A percentile compares a stretch with the other conserved stretches of the same genome.
These are phyloP conservation scores for Lasiodiplodia sp. DNA, from an alignment of 2,329 filamentous ascomycete genomes.

Conservation along the genomic window DNA sequence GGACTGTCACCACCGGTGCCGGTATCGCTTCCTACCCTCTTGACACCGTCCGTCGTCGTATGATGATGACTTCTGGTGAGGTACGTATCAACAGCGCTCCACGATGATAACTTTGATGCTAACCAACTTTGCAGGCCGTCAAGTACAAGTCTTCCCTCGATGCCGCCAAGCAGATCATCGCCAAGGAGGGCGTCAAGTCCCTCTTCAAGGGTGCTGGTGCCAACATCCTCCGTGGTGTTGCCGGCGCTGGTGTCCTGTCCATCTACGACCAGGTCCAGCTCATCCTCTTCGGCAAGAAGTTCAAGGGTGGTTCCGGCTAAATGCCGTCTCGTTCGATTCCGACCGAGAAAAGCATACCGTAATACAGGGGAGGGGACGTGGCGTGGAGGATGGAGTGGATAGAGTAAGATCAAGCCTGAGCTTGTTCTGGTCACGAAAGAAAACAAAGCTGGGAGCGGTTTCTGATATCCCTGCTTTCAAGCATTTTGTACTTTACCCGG, in stretches of 20 bases:
- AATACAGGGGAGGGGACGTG: conserved; percentile 30
- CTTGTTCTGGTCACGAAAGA: conserved; percentile 54
- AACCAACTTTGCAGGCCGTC: conserved; percentile 75
- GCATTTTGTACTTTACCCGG: conserved; percentile 53
- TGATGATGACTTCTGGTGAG: conserved; percentile 98
- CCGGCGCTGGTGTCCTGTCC: conserved; percentile 99
- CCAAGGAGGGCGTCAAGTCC: conserved; percentile 96
- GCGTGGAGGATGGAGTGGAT: conserved; percentile 39
- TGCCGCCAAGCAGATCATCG: conserved; percentile 90
- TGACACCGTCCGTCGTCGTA: conserved; percentile 99
- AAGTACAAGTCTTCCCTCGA: conserved; percentile 99
- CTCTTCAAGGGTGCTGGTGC: conserved; percentile 99
- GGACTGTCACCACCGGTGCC: conserved; percentile 99
- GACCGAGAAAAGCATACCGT: conserved; percentile 10
- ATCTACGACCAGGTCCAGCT: conserved; percentile 99
- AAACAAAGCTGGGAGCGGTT: conserved; percentile 35
- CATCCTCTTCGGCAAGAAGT: conserved; percentile 99
- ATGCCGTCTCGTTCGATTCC: conserved; percentile 34
- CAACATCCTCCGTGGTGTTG: conserved; percentile 99
- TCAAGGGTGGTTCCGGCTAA: conserved; percentile 70
- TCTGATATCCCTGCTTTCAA: conserved; percentile 32
- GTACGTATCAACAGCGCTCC: conserved; percentile 50
- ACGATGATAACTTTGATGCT: conserved; percentile 29
- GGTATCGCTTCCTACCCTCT: conserved; percentile 99
- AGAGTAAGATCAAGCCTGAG: conserved; percentile 49